Conservation (phyloP, 768 basidiomycete genomes). For the Boletus speciosus region DNA sequence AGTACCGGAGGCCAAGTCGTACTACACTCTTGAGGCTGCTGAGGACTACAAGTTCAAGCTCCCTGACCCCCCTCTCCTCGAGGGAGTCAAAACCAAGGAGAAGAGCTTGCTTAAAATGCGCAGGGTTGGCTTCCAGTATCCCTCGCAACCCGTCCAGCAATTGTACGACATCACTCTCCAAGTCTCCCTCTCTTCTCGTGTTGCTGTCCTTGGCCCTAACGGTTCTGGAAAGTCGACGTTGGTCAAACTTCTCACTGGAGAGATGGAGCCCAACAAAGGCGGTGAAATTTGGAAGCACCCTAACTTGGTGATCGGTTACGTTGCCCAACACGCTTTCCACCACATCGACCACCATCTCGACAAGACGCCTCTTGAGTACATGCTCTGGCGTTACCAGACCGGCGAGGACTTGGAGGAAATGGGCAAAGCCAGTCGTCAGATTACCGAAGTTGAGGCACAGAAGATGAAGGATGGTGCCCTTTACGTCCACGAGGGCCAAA, state of each 20-base stretch:
- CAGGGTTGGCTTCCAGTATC: slow-evolving; percentile 96
- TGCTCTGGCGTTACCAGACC: slow-evolving; percentile 99
- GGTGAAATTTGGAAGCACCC: slow-evolving; percentile 99
- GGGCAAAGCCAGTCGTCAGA: slow-evolving; percentile 84
- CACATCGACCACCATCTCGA: slow-evolving; percentile 98
- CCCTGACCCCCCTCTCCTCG: slow-evolving; percentile 93
- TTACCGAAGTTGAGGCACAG: slow-evolving; percentile 81
- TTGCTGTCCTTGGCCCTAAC: slow-evolving; percentile 97
- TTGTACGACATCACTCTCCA: slow-evolving; percentile 93
- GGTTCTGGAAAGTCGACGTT: slow-evolving; percentile 98
- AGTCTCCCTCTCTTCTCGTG: slow-evolving; percentile 97
- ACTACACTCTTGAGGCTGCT: slow-evolving; percentile 92
- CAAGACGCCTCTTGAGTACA: slow-evolving; percentile 98
- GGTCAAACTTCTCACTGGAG: slow-evolving; percentile 94
- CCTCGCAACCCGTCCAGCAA: slow-evolving; percentile 79
- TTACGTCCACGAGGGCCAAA: slow-evolving; percentile 89
- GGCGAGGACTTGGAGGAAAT: slow-evolving; percentile 98
- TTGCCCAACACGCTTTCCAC: slow-evolving; percentile 99
- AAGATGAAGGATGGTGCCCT: slow-evolving; percentile 96
- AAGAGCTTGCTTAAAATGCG: slow-evolving; percentile 97
- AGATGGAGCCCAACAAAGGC: slow-evolving; percentile 93
- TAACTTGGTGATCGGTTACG: slow-evolving; percentile 98
- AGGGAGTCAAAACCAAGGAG: slow-evolving; percentile 99
- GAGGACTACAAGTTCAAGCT: slow-evolving; percentile 99
- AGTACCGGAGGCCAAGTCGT: slow-evolving; percentile 96